Evolutionary conservation across 768 basidiomycete genomes (phyloP), one percentile per base, ranked within the genome.

Genomic region (Mrakia gelida): DNA sequence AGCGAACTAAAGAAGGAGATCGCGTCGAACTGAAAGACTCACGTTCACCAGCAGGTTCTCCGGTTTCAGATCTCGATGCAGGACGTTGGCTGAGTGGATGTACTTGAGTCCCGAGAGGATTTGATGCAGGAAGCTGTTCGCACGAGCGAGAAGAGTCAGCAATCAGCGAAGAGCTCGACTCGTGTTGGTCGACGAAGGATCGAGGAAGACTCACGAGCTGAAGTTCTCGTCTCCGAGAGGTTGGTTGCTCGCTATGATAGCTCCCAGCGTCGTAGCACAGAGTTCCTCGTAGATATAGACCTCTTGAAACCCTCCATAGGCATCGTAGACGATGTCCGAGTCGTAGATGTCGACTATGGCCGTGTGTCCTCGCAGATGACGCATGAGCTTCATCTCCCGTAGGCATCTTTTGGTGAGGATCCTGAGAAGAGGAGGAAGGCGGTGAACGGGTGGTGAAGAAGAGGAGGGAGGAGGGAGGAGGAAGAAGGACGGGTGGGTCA

Each of bases 81-180:
- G 88, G 32, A 96, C 95, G 81, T 95, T 95, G 45, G 95, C 94
- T 67, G 94, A 95, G 85, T 96, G 95, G 83, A 97, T 97, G 82
- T 96, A 97, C 83, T 83, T 80, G 8, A 71, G 43, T 10, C 18
- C 7, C 11, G 75, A 72, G 71, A 23, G 67, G 72, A 80, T 76
- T 59, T 73, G 26, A 11, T 32, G 59, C 23, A 54, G 59, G 30
- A 52, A 75, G 6, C 73, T 41, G 52, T 70, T 30, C 26, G 9
- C 4, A 9, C 16, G 9, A 18, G 32, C 65, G 23, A 67, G 34
- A 13, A 32, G 18, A 9, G 32, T 67, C 65, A 38, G 65, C 28
- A 38, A 38, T 16, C 21, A 18, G 63, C 11, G 8, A 8, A 18
- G 26, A 56, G 54, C 26, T 8, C 26, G 21, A 7, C 28, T 59